Evolutionary conservation across 225 moss, liverwort and hornwort genomes (phyloP), one percentile per base, ranked within the genome.

Genomic region (Pleurozium schreberi): DNA sequence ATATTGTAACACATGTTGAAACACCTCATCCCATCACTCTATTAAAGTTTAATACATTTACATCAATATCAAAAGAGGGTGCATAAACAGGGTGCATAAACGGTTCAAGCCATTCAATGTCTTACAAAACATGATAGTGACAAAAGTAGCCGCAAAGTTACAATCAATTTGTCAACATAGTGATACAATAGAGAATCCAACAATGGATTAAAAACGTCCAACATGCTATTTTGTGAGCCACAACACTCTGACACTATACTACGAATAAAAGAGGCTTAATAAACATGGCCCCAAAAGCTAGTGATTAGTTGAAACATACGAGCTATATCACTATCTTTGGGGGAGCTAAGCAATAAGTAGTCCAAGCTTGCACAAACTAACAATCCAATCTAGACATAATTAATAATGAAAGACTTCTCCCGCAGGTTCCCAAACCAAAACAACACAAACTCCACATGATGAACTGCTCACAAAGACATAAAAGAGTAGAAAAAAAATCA

Each of bases 401-500:
- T 7, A 3, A 8, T 18, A 28, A 59, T 19, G 2, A 58, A 27
- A 10, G 12, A 59, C 3, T 5, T 4, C 28, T 28, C 0, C 58
- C 7, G 1, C n/a, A 80, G 38, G 8, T 11, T 6, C 10, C 58
- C 18, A 58, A 80, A 18, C 16, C 1, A 28, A 58, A 18, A 5
- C 30, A 5, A 21, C 34, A 16, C 16, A 79, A 38, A n/a, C 11
- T 79, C n/a, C 36, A 18, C 12, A 30, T 4, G 27, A 18, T 1
- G 0, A 27, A 7, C 4, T 26, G 0, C 9, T 26, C 8, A 58
- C 1, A 8, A 34, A 23, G 23, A 2, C 33, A 31, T 2, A 14
- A 10, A 0, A 42, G 20, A 42, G 30, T 60, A 42, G n/a, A 8
- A 57, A 3, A 42, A 19, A 40, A 16, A 31, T 3, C 8, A 31